These are phyloP conservation scores for Neonectria faginata DNA, from an alignment of 2,329 filamentous ascomycete genomes.

Conservation along the genomic window DNA sequence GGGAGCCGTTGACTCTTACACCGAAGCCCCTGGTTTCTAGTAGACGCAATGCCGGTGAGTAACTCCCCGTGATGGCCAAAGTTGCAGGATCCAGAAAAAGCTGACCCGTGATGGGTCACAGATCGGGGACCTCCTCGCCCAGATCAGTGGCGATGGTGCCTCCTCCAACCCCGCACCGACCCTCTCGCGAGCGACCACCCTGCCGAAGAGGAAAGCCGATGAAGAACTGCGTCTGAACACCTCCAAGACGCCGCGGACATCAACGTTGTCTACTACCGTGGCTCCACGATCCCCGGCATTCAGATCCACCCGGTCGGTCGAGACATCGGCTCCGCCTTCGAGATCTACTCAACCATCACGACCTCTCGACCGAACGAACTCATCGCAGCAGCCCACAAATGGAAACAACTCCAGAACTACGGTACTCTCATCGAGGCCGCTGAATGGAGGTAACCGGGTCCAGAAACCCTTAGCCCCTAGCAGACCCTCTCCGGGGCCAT, in stretches of 20 bases:
- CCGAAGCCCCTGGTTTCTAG: slow-evolving; percentile 25
- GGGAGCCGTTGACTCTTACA: slow-evolving; percentile 24
- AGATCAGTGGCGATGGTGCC: slow-evolving; percentile 65
- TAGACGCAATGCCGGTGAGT: slow-evolving; percentile 49
- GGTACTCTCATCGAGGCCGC: slow-evolving; percentile 43
- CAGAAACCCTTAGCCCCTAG: slow-evolving; percentile 42
- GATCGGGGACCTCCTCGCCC: slow-evolving; percentile 59
- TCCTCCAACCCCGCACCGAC: slow-evolving; percentile 50
- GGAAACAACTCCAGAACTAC: slow-evolving; percentile 31
- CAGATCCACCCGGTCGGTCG: slow-evolving; percentile 33
- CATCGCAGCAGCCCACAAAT: slow-evolving; percentile 39
- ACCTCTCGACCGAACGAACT: slow-evolving; percentile 42
- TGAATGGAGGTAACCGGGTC: slow-evolving; percentile 41
- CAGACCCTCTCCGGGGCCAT: slow-evolving; percentile 41
- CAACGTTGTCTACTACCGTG: slow-evolving; percentile 41
- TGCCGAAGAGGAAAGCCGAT: slow-evolving; percentile 69
- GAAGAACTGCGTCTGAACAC: slow-evolving; percentile 58
- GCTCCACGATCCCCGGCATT: slow-evolving; percentile 35
- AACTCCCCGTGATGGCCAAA: slow-evolving; percentile 18
- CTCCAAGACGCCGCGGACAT: slow-evolving; percentile 57
- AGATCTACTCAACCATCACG: slow-evolving; percentile 40
- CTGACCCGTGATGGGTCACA: slow-evolving; percentile 39
- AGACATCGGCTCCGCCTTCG: slow-evolving; percentile 32
- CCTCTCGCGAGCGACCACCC: slow-evolving; percentile 40
- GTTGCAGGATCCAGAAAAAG: slow-evolving; percentile 30